Conservation (phyloP, 305 asterid species). For the Rubia tinctorum region DNA sequence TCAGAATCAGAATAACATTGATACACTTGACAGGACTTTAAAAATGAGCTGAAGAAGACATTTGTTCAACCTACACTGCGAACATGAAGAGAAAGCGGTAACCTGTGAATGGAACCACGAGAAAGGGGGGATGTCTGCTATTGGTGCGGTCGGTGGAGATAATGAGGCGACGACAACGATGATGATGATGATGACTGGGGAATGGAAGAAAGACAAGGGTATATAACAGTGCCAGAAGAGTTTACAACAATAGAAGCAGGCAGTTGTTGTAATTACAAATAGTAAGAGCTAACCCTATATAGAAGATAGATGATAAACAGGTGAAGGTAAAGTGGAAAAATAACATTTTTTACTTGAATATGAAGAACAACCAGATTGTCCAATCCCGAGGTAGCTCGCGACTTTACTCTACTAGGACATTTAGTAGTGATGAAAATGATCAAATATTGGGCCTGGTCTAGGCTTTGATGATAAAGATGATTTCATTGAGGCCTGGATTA, state of each 20-base stretch:
- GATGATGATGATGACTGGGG: slow-evolving; percentile 75
- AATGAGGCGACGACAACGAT: slow-evolving; percentile 54
- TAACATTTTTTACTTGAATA: background rate
- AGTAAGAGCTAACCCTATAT: slow-evolving; percentile 69
- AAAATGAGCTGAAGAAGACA: slow-evolving; percentile 31
- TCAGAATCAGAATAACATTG: background rate
- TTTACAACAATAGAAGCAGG: slow-evolving; percentile 50
- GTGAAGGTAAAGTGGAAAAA: slow-evolving; percentile 13
- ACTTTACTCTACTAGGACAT: slow-evolving; percentile 54
- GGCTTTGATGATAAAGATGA: slow-evolving; percentile 48
- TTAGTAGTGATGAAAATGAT: slow-evolving; percentile 34
- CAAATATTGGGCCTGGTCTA: slow-evolving; percentile 20
- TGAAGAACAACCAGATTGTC: background rate
- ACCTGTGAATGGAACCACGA: slow-evolving; percentile 33
- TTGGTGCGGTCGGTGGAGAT: slow-evolving; percentile 21
- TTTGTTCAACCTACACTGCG: slow-evolving; percentile 28
- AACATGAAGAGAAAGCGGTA: slow-evolving; percentile 31
- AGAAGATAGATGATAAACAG: slow-evolving; percentile 37
- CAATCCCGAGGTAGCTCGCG: slow-evolving; percentile 45
- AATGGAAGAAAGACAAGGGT: slow-evolving; percentile 40
- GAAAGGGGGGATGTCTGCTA: slow-evolving; percentile 55
- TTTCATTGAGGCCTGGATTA: slow-evolving; percentile 56
- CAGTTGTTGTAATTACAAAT: slow-evolving; percentile 69
- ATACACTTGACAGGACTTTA: slow-evolving; percentile 22
- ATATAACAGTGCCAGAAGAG: slow-evolving; percentile 45